Percentiles rank a stretch among this genome's conserved stretches.
Evolutionary conservation across 352 stramenopile genomes (phyloP).

Genomic region (Blastocystis sp.): DNA sequence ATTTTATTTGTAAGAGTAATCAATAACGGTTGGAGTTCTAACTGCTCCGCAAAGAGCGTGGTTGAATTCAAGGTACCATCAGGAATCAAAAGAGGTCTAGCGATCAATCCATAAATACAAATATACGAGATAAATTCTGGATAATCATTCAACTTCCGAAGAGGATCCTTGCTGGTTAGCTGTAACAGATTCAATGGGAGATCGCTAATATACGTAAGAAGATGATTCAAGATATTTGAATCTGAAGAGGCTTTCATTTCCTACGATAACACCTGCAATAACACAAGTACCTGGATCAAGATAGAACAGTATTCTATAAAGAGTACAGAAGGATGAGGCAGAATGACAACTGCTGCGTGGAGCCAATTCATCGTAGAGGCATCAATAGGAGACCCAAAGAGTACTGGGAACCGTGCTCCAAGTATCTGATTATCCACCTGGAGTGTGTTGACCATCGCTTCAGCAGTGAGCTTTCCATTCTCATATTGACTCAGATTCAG

Average conservation of each 20-base stretch:
- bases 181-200: not conserved
- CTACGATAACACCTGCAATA: not conserved
- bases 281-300: not conserved
- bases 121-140: conserved; percentile 23
- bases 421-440: conserved; percentile 58
- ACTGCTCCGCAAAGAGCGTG: not conserved
- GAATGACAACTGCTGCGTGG: not conserved
- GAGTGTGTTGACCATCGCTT: conserved; percentile 20
- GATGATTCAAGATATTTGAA: not conserved
- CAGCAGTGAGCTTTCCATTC: conserved; percentile 36
- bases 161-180: not conserved
- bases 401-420: conserved; percentile 1
- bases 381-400: conserved; percentile 45
- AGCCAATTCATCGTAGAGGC: not conserved
- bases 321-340: conserved; percentile 41
- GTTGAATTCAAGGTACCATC: not conserved
- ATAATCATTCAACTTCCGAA: not conserved
- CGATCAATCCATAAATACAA: not conserved
- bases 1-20: conserved; percentile 49
- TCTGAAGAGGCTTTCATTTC: conserved; percentile 12
- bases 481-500: not conserved
- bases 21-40: not conserved
- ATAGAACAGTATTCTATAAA: conserved; percentile 45
- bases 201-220: conserved; percentile 19
- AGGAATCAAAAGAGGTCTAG: conserved; percentile 2